phyloP scores from a whole-genome alignment of 2,329 filamentous ascomycete species.

The Fusarium torreyae region DNA sequence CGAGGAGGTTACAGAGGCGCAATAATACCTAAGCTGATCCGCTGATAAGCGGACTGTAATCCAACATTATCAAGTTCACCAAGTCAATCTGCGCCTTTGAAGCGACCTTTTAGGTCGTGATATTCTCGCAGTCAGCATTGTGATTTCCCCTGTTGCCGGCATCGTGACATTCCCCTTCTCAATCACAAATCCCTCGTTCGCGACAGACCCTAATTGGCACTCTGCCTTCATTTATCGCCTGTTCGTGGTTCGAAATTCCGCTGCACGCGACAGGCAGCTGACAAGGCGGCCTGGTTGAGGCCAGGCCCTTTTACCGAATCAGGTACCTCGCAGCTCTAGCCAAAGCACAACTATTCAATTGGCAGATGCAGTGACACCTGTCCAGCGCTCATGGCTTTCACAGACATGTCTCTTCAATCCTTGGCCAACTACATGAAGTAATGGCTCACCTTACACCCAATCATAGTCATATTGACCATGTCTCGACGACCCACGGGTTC shows the following conservation, averaged over 20 bases:
- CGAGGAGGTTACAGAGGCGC: conserved; percentile 33
- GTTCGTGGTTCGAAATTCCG: conserved; percentile 15
- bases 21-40: conserved; percentile 27
- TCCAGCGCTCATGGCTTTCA: conserved; percentile 37
- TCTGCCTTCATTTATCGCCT: conserved; percentile 4
- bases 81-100: conserved; percentile 3
- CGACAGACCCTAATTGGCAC: not conserved
- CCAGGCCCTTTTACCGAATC: conserved; percentile 35
- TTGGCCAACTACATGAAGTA: conserved; percentile 36
- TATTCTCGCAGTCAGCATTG: conserved; percentile 1
- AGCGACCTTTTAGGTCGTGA: conserved; percentile 9
- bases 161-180: conserved; percentile 18
- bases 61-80: conserved; percentile 5
- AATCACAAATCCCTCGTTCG: conserved; percentile 9
- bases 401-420: conserved; percentile 13
- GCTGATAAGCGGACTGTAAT: conserved; percentile 16
- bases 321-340: conserved; percentile 38
- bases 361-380: conserved; percentile 44
- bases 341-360: conserved; percentile 34
- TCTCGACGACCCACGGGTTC: conserved; percentile 23
- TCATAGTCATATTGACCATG: conserved; percentile 16
- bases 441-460: conserved; percentile 20
- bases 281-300: conserved; percentile 34
- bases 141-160: conserved; percentile 6
- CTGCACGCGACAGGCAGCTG: conserved; percentile 37